These are phyloP conservation scores for Rhodotorula taiwanensis DNA, from an alignment of 768 basidiomycete genomes.

Conservation along the genomic window DNA sequence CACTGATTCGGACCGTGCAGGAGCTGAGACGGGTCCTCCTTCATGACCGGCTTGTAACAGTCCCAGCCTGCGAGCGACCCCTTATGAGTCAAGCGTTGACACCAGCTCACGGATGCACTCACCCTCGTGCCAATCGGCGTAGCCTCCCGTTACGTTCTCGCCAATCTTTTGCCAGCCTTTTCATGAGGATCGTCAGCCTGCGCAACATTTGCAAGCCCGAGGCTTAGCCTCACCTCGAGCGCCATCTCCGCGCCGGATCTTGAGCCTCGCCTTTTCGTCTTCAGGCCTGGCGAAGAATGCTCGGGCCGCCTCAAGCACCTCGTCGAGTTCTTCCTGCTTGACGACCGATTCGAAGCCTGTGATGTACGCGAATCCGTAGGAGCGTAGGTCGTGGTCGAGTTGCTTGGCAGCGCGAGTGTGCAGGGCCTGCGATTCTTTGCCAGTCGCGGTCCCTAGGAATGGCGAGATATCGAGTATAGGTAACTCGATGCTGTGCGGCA, in stretches of 20 bases:
- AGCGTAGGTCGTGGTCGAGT: slow-evolving; percentile 6
- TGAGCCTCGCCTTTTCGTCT: slow-evolving; percentile 70
- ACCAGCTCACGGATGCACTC: not conserved
- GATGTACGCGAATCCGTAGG: slow-evolving; percentile 86
- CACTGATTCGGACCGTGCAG: slow-evolving; percentile 85
- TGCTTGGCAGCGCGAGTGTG: slow-evolving; percentile 61
- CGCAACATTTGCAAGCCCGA: not conserved
- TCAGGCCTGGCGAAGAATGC: slow-evolving; percentile 68
- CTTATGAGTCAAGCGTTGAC: no score
- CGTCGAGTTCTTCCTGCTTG: slow-evolving; percentile 56
- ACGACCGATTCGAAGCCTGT: slow-evolving; percentile 57
- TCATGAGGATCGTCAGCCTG: not conserved
- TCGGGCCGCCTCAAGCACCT: slow-evolving; percentile 59
- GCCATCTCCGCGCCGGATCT: slow-evolving; percentile 60
- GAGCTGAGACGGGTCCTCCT: slow-evolving; percentile 1
- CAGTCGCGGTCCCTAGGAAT: not conserved
- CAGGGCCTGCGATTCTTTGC: not conserved
- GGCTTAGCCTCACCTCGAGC: slow-evolving; percentile 57
- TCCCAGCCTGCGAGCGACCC: slow-evolving; percentile 5
- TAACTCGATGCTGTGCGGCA: slow-evolving; percentile 4
- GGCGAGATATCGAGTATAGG: slow-evolving; percentile 22
- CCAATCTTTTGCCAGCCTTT: slow-evolving; percentile 71
- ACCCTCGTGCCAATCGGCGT: slow-evolving; percentile 52
- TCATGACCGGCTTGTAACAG: slow-evolving; percentile 50
- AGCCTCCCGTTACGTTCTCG: slow-evolving; percentile 80